These are phyloP conservation scores for Myxozyma geophila DNA, from an alignment of 805 yeast genomes.

Conservation along the genomic window DNA sequence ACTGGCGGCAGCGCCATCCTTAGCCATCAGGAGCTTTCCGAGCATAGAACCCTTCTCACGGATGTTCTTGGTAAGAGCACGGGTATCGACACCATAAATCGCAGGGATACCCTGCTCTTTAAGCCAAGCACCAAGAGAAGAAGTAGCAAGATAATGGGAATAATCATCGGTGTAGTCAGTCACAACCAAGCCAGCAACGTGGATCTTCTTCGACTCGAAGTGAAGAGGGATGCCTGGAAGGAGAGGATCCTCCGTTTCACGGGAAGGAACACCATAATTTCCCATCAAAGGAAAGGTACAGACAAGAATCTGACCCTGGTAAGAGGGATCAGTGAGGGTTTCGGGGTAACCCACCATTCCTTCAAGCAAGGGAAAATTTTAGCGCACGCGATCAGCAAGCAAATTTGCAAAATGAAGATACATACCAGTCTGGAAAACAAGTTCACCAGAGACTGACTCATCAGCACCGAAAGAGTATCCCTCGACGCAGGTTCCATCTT, in stretches of 20 bases:
- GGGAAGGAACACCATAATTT: constrained; percentile 98
- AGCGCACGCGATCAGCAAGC: constrained; percentile 5
- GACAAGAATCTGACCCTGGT: constrained; percentile 93
- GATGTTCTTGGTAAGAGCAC: constrained; percentile 89
- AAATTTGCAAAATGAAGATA: background rate
- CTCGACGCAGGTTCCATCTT: constrained; percentile 86
- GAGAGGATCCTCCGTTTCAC: constrained; percentile 72
- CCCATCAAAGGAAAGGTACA: constrained; percentile 98
- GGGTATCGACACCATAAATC: constrained; percentile 95
- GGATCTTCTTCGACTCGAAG: constrained; percentile 91
- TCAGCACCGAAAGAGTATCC: constrained; percentile 97
- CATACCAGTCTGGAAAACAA: constrained; percentile 91
- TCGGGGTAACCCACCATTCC: constrained; percentile 94
- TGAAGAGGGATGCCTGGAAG: constrained; percentile 80
- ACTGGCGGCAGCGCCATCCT: constrained; percentile 37
- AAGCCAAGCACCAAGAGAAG: constrained; percentile 93
- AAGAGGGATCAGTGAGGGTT: constrained; percentile 98
- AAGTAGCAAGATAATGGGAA: constrained; percentile 90
- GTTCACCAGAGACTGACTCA: constrained; percentile 91
- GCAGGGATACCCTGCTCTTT: constrained; percentile 92
- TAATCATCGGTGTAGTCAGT: constrained; percentile 96
- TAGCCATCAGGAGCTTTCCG: constrained; percentile 79
- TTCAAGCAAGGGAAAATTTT: constrained; percentile 5
- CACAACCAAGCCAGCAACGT: constrained; percentile 94
- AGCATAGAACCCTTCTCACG: constrained; percentile 92